These are phyloP conservation scores for Nakazawaea sp. DNA, from an alignment of 805 yeast genomes.

Conservation along the genomic window DNA sequence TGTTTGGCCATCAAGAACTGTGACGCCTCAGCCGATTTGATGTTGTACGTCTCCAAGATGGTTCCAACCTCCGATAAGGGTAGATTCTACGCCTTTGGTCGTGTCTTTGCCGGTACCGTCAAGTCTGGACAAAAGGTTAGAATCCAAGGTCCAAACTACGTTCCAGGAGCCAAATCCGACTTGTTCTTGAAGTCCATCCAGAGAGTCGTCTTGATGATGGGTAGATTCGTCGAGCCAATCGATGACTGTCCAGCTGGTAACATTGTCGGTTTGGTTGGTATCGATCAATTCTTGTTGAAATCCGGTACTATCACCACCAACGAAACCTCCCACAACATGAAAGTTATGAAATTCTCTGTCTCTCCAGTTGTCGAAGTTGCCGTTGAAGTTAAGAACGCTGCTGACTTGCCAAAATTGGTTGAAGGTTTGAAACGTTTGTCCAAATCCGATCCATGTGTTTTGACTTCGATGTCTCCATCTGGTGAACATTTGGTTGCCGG, in stretches of 20 bases:
- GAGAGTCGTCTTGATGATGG: slow-evolving; percentile 99
- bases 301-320: slow-evolving; percentile 98
- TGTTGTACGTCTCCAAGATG: slow-evolving; percentile 99
- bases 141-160: slow-evolving; percentile 99
- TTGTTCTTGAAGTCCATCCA: slow-evolving; percentile 95
- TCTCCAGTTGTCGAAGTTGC: slow-evolving; percentile 99
- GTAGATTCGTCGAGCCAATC: slow-evolving; percentile 95
- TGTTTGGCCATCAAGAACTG: slow-evolving; percentile 94
- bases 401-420: slow-evolving; percentile 98
- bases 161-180: slow-evolving; percentile 97
- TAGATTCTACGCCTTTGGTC: slow-evolving; percentile 99
- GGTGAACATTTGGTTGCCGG: slow-evolving; percentile 99
- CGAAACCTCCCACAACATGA: slow-evolving; percentile 97
- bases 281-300: slow-evolving; percentile 98
- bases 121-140: slow-evolving; percentile 98
- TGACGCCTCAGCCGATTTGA: slow-evolving; percentile 96
- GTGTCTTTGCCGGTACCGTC: slow-evolving; percentile 99
- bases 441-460: slow-evolving; percentile 99
- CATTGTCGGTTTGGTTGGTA: slow-evolving; percentile 99
- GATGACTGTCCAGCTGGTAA: slow-evolving; percentile 99
- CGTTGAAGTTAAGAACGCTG: slow-evolving; percentile 99
- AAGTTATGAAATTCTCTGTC: slow-evolving; percentile 99
- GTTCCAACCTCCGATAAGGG: slow-evolving; percentile 99
- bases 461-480: slow-evolving; percentile 77
- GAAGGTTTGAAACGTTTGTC: slow-evolving; percentile 99